Evolutionary conservation across 306 rosid genomes (phyloP), one percentile per base, ranked within the genome.

Genomic region (Dryas alaskensis): DNA sequence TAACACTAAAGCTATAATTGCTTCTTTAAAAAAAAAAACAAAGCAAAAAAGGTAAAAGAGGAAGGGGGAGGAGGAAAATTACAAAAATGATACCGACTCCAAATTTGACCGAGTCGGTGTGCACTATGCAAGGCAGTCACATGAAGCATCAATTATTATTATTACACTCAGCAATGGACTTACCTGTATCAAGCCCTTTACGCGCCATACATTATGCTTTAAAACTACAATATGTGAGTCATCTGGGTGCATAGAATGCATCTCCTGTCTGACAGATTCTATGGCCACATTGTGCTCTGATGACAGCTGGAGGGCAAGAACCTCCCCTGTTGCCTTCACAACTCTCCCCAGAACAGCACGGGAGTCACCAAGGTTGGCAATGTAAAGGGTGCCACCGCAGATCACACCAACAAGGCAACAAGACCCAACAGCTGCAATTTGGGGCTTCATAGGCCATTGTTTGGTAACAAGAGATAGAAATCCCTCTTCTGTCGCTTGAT

Each of bases 121-220:
- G 37, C 37, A 31, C 37, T 31, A 31, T 31, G 37, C 37, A 31
- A 31, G 37, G 37, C 37, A 31, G 69, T 65, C 2, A 57, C 58
- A 17, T 65, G 70, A 73, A 63, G 48, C 40, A 50, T 16, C 54
- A 73, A 73, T 52, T 69, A 45, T 53, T 71, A 54, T 17, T 67
- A 67, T 74, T 76, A 39, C 1, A 70, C 1, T 31, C 37, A 31
- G 11, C 2, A 57, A 43, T 59, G 6, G 46, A 59, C n/a, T 58
- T 88, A 90, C 97, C 96, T 93, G 98, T 81, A 93, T 90, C 73
- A 93, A 83, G 74, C 98, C 98, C 86, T 93, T 93, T 78, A 90
- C 98, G 11, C 98, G 98, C 98, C 98, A 93, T 19, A 93, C 98
- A 50, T 93, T 93, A 78, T 90, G 98, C 88, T 90, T 93, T 44